phyloP scores from a whole-genome alignment of 345 rosid genomes.

The Conringia planisiliqua region DNA sequence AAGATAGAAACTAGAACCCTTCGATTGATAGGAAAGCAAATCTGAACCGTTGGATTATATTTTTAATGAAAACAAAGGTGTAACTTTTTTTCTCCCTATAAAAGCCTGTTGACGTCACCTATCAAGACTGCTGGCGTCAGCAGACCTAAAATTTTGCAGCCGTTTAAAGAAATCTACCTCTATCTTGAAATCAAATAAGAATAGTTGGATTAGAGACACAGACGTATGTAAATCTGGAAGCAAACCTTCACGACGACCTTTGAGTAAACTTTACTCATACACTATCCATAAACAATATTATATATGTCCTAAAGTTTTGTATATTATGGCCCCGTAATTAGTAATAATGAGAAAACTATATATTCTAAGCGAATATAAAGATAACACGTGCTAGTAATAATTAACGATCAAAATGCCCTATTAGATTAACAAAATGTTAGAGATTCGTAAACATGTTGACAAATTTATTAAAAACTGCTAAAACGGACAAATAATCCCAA shows the following conservation, averaged over 20 bases:
- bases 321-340: not conserved
- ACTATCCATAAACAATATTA: not conserved
- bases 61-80: not conserved
- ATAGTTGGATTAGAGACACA: not conserved
- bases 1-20: not conserved
- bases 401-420: not conserved
- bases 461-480: not conserved
- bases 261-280: slow-evolving; percentile 19
- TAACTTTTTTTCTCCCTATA: not conserved
- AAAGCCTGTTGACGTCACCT: not conserved
- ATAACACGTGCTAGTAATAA: not conserved
- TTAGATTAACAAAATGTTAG: not conserved
- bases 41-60: not conserved
- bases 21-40: not conserved
- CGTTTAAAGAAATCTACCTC: not conserved
- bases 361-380: not conserved
- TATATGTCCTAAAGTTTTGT: too few relatives aligned
- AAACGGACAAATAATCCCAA: not conserved
- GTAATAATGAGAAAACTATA: not conserved
- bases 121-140: not conserved
- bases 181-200: not conserved
- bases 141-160: not conserved
- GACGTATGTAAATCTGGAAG: slow-evolving; percentile 4
- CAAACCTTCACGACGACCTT: slow-evolving; percentile 1
- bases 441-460: not conserved